These are phyloP conservation scores for Fusarium musae DNA, from an alignment of 2,329 filamentous ascomycete genomes.

Conservation along the genomic window DNA sequence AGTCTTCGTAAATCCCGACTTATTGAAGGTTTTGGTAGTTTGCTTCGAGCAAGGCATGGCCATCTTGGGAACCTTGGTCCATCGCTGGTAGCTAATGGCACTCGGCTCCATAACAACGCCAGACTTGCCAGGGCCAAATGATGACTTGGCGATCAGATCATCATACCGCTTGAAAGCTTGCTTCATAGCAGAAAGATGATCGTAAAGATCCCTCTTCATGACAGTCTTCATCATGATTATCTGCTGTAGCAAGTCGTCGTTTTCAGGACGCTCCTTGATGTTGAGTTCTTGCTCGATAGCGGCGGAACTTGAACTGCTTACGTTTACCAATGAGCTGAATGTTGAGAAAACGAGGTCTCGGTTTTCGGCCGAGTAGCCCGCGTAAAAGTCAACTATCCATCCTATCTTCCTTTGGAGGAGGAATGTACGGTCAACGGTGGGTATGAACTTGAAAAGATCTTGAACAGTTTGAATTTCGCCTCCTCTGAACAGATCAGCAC, in stretches of 20 bases:
- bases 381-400: neutral
- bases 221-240: neutral
- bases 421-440: neutral
- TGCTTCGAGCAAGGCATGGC: neutral
- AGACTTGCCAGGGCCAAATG: neutral
- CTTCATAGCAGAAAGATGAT: neutral
- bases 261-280: neutral
- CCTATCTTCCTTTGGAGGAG: neutral
- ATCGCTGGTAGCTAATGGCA: neutral
- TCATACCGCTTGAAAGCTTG: neutral
- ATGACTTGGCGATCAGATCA: neutral
- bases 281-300: neutral
- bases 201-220: neutral
- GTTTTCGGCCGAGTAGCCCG: neutral
- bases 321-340: neutral
- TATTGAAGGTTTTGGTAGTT: neutral
- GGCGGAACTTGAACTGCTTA: neutral
- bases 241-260: neutral
- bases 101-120: neutral
- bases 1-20: rapidly evolving
- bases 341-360: neutral
- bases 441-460: neutral
- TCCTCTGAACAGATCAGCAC: neutral
- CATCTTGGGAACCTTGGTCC: neutral
- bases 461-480: neutral